Evolutionary conservation across 2,329 filamentous ascomycete genomes (phyloP), one percentile per base, ranked within the genome.

Genomic region (Penicillium verrucosum): DNA sequence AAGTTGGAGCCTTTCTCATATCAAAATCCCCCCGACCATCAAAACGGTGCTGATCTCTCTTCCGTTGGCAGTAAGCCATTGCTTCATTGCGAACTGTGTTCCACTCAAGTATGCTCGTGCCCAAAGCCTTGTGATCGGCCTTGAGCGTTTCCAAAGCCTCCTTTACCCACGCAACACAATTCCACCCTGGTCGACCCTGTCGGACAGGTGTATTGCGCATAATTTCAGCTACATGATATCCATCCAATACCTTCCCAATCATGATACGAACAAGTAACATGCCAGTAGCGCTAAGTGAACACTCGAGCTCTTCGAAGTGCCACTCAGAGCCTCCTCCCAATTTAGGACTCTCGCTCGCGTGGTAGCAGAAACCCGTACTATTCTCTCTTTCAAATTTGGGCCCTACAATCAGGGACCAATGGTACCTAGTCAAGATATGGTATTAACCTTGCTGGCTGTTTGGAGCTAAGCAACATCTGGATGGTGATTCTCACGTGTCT

Each of bases 131-230:
- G 0, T 52, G 51, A 59, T 76, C 72, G 9, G 54, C 51, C 48
- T 65, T 18, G 9, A 74, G 51, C 5, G 16, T 55, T 52, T 70
- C 58, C 32, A 79, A 58, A 4, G 75, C 76, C 60, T 80, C 76
- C 55, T 72, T 68, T 4, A 78, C 72, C 77, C 76, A 80, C 0
- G 27, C 58, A 0, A 79, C 73, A 63, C 77, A 80, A 56, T 78
- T 79, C 74, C 76, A 80, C n/a, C 67, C 69, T 12, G 60, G 52
- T 27, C 67, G 57, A 12, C 64, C 59, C 54, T 66, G 60, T 53
- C 70, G 62, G 40, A 76, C 59, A 36, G 71, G 72, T 1, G 65
- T 71, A 16, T 57, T 60, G n/a, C 57, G 51, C 40, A 78, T 61
- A 37, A 72, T 68, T 18, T 65, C 57, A 9, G 61, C 60, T n/a